Evolutionary conservation across 768 basidiomycete genomes (phyloP).

Genomic region (Tylopilus cervinicoccineus): DNA sequence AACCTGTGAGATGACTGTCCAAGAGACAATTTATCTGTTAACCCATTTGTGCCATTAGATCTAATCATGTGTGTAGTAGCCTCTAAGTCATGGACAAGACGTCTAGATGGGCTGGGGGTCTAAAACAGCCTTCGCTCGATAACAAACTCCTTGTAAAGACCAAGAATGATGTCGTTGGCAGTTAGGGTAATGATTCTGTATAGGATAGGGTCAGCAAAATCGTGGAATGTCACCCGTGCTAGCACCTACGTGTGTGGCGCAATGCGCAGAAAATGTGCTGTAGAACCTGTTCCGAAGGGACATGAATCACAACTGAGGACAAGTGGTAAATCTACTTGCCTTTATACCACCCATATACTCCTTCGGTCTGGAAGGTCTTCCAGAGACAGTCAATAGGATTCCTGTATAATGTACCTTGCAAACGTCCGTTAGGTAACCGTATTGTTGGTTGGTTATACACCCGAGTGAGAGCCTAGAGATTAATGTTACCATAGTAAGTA

Average conservation of each 20-base stretch:
- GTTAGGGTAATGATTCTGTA: conserved; percentile 85
- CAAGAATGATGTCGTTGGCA: conserved; percentile 74
- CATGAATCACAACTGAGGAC: not conserved
- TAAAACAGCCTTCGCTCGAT: conserved; percentile 12
- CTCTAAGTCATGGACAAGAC: not conserved
- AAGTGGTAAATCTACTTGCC: conserved; percentile 38
- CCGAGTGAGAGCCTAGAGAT: conserved; percentile 72
- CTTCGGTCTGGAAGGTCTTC: conserved; percentile 92
- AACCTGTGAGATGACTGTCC: too few relatives aligned
- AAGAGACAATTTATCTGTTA: too few relatives aligned
- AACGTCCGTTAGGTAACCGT: conserved; percentile 62
- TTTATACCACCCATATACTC: conserved; percentile 94
- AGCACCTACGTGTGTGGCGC: conserved; percentile 80
- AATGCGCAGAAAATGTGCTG: conserved; percentile 90
- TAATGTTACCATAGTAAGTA: not conserved
- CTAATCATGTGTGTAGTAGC: not conserved
- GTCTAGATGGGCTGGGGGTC: not conserved
- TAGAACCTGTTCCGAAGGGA: conserved; percentile 56
- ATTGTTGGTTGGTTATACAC: conserved; percentile 95
- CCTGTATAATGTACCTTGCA: conserved; percentile 76
- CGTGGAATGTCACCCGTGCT: not conserved
- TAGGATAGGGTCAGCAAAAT: conserved; percentile 1
- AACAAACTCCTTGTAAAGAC: conserved; percentile 53
- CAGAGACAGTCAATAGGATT: conserved; percentile 95
- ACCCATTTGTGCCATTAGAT: not conserved